Evolutionary conservation across 192 early-diverging fungal species (phyloP).

Genomic region (Geranomyces variabilis): DNA sequence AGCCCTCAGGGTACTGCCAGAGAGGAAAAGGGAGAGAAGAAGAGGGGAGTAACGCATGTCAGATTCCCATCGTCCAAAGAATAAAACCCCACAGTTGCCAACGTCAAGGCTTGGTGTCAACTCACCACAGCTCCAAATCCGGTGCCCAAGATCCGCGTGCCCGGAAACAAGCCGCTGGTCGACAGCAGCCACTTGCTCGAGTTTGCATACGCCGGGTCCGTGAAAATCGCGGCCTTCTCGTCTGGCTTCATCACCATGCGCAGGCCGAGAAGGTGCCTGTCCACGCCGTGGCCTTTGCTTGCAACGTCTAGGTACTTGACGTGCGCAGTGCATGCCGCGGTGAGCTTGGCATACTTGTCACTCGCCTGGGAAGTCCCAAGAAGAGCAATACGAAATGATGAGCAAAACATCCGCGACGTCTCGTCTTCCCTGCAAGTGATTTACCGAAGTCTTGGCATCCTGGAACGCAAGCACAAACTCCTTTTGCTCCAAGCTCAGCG

Average conservation of each 20-base stretch:
- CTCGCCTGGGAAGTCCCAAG: constrained; percentile 45
- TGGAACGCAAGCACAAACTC: constrained; percentile 73
- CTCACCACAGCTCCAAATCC: constrained; percentile 81
- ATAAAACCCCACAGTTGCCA: too few relatives aligned
- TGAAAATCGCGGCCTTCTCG: constrained; percentile 43
- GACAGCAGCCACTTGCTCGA: constrained; percentile 73
- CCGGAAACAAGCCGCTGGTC: constrained; percentile 75
- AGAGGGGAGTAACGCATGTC: too few relatives aligned
- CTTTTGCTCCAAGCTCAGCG: constrained; percentile 69
- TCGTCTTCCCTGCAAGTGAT: too few relatives aligned
- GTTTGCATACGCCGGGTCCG: constrained; percentile 71
- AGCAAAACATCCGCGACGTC: too few relatives aligned
- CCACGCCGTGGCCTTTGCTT: constrained; percentile 70
- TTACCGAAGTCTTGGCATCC: constrained; percentile 65
- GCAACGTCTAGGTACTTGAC: constrained; percentile 61
- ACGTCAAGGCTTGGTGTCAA: too few relatives aligned
- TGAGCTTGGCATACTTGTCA: constrained; percentile 60
- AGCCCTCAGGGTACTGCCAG: constrained; percentile 65
- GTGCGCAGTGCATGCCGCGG: constrained; percentile 62
- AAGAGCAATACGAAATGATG: background rate
- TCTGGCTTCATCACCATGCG: constrained; percentile 53
- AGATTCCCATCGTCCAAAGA: too few relatives aligned
- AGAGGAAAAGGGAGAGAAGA: too few relatives aligned
- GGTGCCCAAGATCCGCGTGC: constrained; percentile 68
- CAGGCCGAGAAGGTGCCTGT: constrained; percentile 84